These are phyloP conservation scores for Coniochaeta sp. DNA, from an alignment of 2,329 filamentous ascomycete genomes.

Conservation along the genomic window DNA sequence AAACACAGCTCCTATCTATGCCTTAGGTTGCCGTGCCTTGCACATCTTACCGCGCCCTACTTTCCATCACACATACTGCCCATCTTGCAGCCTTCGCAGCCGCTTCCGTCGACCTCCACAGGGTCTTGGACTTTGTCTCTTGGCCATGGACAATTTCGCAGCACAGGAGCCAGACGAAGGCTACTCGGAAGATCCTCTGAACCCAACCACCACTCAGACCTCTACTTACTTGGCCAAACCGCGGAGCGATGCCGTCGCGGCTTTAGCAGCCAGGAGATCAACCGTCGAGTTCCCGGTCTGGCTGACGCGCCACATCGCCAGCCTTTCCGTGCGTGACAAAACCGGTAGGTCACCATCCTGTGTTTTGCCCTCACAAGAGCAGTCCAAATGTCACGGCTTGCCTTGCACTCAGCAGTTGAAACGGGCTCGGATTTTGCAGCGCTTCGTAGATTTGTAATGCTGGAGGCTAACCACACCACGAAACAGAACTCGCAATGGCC, in stretches of 20 bases:
- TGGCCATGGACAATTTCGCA: constrained; percentile 15
- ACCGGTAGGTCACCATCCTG: constrained; percentile 31
- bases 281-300: constrained; percentile 39
- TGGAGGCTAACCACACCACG: background rate
- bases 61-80: no score
- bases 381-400: background rate
- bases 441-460: background rate
- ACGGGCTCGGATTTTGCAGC: background rate
- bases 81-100: background rate
- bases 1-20: background rate
- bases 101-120: background rate
- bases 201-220: constrained; percentile 23
- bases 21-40: background rate
- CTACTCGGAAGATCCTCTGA: constrained; percentile 70
- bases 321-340: constrained; percentile 40
- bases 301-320: constrained; percentile 41
- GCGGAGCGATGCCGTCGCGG: constrained; percentile 14
- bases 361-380: background rate
- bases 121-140: background rate
- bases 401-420: background rate
- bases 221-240: constrained; percentile 17
- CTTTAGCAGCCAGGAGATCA: constrained; percentile 26
- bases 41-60: background rate
- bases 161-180: constrained; percentile 67
- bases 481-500: constrained; percentile 69